Percentiles rank a stretch among this genome's conserved stretches.
phyloP scores from a whole-genome alignment of 768 basidiomycete genomes.

The Cystofilobasidium capitatum region DNA sequence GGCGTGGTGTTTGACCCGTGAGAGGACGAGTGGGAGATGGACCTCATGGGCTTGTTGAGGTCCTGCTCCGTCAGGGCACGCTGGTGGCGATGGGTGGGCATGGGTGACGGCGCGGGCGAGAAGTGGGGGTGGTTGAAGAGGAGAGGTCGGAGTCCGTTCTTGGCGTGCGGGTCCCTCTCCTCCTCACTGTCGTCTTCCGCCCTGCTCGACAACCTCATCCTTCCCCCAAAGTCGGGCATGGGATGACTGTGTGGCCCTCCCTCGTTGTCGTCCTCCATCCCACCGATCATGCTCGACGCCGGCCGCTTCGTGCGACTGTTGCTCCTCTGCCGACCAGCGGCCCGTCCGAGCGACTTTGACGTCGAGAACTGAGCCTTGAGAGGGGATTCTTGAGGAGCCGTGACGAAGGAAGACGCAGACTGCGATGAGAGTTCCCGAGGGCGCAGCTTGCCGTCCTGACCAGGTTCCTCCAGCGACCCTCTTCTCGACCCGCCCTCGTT shows the following conservation, averaged over 20 bases:
- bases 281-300: not conserved
- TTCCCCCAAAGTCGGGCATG: constrained; percentile 1
- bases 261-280: not conserved
- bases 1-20: not conserved
- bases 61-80: constrained; percentile 26
- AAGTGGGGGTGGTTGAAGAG: constrained; percentile 7
- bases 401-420: not conserved
- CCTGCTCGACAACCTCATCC: not conserved
- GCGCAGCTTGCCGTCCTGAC: not conserved
- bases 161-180: constrained; percentile 4
- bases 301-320: not conserved
- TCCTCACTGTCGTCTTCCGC: not conserved
- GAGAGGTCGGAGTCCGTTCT: constrained; percentile 5
- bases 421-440: not conserved
- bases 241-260: not conserved
- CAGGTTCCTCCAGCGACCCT: constrained; percentile 7
- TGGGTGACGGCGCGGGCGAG: constrained; percentile 5
- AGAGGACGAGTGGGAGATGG: not conserved
- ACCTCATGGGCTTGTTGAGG: constrained; percentile 7
- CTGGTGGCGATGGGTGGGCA: not conserved
- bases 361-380: constrained; percentile 16
- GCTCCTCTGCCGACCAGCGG: not conserved
- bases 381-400: constrained; percentile 2
- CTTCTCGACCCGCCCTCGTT: constrained; percentile 6
- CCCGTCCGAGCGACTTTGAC: constrained; percentile 14